phyloP scores from a whole-genome alignment of 1,284 basidiomycete genomes.

The Rhodotorula sp. region DNA sequence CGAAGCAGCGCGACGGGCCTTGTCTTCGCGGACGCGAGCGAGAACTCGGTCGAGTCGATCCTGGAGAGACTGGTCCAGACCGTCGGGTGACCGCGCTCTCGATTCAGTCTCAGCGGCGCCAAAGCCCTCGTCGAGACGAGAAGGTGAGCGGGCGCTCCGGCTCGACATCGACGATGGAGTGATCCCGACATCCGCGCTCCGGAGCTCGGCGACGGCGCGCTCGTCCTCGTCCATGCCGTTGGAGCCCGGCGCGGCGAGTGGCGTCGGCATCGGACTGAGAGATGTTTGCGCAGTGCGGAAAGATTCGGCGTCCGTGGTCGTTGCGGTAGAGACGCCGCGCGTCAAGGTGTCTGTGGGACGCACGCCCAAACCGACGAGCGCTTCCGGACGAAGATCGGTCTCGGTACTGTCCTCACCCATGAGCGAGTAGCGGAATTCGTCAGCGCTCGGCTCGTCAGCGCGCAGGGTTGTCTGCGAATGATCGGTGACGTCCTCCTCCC shows the following conservation, averaged over 20 bases:
- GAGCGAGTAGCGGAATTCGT: slow-evolving; percentile 84
- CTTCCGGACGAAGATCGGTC: slow-evolving; percentile 63
- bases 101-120: neutral
- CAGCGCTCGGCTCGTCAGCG: slow-evolving; percentile 43
- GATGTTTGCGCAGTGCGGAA: slow-evolving; percentile 37
- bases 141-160: neutral
- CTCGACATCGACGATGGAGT: neutral
- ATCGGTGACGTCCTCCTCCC: slow-evolving; percentile 75
- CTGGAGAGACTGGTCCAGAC: slow-evolving; percentile 57
- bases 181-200: slow-evolving; percentile 15
- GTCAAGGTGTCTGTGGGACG: slow-evolving; percentile 21
- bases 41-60: slow-evolving; percentile 76
- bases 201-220: slow-evolving; percentile 21
- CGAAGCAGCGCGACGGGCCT: slow-evolving; percentile 16
- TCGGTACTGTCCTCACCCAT: slow-evolving; percentile 80
- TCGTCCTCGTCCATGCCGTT: slow-evolving; percentile 33
- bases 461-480: slow-evolving; percentile 69
- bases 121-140: too few species aligned
- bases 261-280: neutral
- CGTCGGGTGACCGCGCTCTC: neutral
- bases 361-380: slow-evolving; percentile 48
- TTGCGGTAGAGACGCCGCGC: slow-evolving; percentile 1
- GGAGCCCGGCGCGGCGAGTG: neutral
- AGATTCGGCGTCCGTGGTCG: slow-evolving; percentile 43
- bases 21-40: slow-evolving; percentile 56